A percentile compares a stretch with the other conserved stretches of the same genome.
Evolutionary conservation across 2,329 filamentous ascomycete species (phyloP).

Genomic region (Pyrenochaeta sp.): DNA sequence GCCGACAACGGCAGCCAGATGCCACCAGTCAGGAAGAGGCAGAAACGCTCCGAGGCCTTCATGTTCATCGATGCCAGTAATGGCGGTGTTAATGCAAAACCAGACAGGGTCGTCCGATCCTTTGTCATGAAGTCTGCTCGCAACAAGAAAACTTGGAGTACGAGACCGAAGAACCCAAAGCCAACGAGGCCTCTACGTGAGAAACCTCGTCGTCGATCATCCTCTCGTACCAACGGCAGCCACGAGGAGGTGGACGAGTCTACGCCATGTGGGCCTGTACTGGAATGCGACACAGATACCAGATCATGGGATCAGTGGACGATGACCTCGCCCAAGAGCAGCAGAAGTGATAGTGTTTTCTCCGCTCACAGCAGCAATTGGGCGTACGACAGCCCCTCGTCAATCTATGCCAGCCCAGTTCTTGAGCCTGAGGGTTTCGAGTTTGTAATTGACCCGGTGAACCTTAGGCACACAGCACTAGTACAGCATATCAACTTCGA

Average conservation of each 20-base stretch:
- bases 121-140: constrained; percentile 48
- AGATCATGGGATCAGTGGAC: constrained; percentile 14
- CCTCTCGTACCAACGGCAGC: constrained; percentile 6
- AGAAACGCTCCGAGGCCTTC: constrained; percentile 32
- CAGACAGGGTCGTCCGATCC: constrained; percentile 40
- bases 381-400: constrained; percentile 20
- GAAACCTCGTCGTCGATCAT: constrained; percentile 2
- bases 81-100: constrained; percentile 39
- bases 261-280: not conserved
- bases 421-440: constrained; percentile 21
- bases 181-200: constrained; percentile 9
- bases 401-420: constrained; percentile 17
- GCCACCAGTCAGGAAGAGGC: constrained; percentile 3
- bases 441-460: constrained; percentile 16
- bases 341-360: constrained; percentile 19
- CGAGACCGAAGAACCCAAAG: constrained; percentile 33
- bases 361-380: constrained; percentile 16
- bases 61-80: constrained; percentile 46
- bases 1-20: constrained; percentile 7
- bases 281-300: constrained; percentile 5
- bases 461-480: constrained; percentile 6
- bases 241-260: constrained; percentile 1
- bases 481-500: constrained; percentile 17
- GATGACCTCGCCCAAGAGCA: constrained; percentile 23
- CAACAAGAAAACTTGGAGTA: constrained; percentile 42